Base-by-base conservation (phyloP, 768 basidiomycete species). In the Boletus speciosus region DNA sequence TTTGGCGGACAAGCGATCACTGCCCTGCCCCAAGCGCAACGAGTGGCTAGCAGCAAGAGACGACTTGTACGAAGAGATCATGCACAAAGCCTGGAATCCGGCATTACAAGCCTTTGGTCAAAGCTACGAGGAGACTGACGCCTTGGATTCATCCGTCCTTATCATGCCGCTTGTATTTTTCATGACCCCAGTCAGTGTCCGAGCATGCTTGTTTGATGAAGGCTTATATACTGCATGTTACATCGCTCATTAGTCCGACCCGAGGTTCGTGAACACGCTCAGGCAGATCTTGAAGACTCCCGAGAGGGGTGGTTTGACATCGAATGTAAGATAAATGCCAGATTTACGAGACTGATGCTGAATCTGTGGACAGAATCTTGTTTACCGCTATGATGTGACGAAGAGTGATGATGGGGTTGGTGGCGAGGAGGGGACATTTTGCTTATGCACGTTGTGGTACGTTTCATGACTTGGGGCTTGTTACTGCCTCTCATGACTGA, bases 161-260 rank as follows among this genome's bases (percentile, higher is more conserved):
- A 93, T 95, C 62, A 93, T 93, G 89, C 93, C 94, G 1, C 77
- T 94, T 36, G 89, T 93, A 32, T 97, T 96, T 77, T 96, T 97
- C 76, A 86, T 86, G 67, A 85, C 88, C 38, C 83, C 84, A 19
- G 89, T 88, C 58, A 60, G 84, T 76, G 11, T 19, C 29, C 7
- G 15, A 34, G 38, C 36, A 27, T 44, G 9, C 40, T 42, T 56
- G 2, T 34, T 35, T 29, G 21, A 31, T 8, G 6, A 14, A 34
- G 15, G 40, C 57, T 58, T 8, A 61, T 23, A n/a, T 27, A 12
- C 9, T 10, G 16, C 21, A 16, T 23, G 27, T 41, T 19, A 1
- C 19, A 40, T 45, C 3, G 29, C 11, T 15, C 10, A 27, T 0
- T 64, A 90, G 88, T 83, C 85, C 31, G 95, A 98, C 66, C 91